Conservation (phyloP, 768 basidiomycete species). For the Boletus sp. region DNA sequence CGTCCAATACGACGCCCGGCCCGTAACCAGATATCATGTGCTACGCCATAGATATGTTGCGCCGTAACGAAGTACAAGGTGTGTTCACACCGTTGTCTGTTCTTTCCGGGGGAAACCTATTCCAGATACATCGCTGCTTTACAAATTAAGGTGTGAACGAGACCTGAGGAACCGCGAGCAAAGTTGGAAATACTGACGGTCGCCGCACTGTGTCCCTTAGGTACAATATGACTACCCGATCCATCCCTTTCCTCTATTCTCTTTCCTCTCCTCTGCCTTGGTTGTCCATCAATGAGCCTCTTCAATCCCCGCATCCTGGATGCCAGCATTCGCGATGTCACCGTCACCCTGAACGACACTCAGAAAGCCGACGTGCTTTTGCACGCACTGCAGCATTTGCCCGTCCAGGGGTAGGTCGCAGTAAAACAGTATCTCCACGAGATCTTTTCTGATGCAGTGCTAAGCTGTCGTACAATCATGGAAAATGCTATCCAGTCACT, state of each 20-base stretch:
- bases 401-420: slow-evolving; percentile 57
- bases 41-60: neutral
- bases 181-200: slow-evolving; percentile 8
- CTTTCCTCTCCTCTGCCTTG: neutral
- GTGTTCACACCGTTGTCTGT: neutral
- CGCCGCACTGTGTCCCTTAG: slow-evolving; percentile 16
- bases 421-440: neutral
- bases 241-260: neutral
- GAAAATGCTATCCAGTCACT: slow-evolving; percentile 77
- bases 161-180: neutral
- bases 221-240: neutral
- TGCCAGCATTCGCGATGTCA: slow-evolving; percentile 71
- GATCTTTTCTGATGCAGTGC: slow-evolving; percentile 3
- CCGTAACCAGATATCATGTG: neutral
- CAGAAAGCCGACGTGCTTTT: slow-evolving; percentile 74
- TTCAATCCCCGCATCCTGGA: slow-evolving; percentile 79
- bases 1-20: neutral
- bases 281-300: slow-evolving; percentile 45
- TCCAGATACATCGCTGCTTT: neutral
- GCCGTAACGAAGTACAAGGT: neutral
- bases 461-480: slow-evolving; percentile 56
- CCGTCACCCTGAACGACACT: slow-evolving; percentile 53
- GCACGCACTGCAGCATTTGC: slow-evolving; percentile 79
- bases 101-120: neutral
- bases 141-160: neutral